Percentiles rank a stretch among this genome's conserved stretches.
Conservation (phyloP, 2,329 filamentous ascomycete species). For the Apiospora rasikravindrae region DNA sequence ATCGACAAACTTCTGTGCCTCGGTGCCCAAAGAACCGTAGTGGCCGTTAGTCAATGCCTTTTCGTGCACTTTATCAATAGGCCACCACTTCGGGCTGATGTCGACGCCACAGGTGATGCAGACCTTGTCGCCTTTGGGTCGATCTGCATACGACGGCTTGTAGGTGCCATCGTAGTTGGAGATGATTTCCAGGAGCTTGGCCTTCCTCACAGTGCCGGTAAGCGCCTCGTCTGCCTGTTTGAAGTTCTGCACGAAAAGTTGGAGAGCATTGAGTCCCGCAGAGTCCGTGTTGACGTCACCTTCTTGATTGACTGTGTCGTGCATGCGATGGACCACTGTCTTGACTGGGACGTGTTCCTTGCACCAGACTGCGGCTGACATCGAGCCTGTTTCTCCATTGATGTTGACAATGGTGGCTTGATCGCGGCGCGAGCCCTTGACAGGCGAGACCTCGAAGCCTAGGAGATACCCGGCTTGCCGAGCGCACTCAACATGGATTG, state of each 20-base stretch:
- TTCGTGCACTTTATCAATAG: slow-evolving; percentile 58
- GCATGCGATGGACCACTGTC: slow-evolving; percentile 76
- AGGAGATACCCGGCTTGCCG: slow-evolving; percentile 81
- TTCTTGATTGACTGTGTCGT: slow-evolving; percentile 71
- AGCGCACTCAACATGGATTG: slow-evolving; percentile 90
- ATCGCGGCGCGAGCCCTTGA: slow-evolving; percentile 87
- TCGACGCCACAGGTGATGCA: slow-evolving; percentile 72
- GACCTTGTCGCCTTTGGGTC: slow-evolving; percentile 50
- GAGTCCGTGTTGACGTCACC: slow-evolving; percentile 30
- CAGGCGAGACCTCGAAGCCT: slow-evolving; percentile 87
- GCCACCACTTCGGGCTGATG: slow-evolving; percentile 77
- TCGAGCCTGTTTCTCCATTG: slow-evolving; percentile 79
- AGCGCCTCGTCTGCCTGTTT: slow-evolving; percentile 92
- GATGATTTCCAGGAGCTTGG: slow-evolving; percentile 73
- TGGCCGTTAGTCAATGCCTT: slow-evolving; percentile 58
- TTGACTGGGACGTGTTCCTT: slow-evolving; percentile 82
- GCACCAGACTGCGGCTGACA: slow-evolving; percentile 89
- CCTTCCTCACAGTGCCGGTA: slow-evolving; percentile 92
- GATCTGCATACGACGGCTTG: slow-evolving; percentile 38
- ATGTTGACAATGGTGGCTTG: slow-evolving; percentile 80
- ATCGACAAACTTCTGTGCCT: slow-evolving; percentile 63
- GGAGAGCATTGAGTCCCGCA: slow-evolving; percentile 77
- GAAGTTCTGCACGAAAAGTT: slow-evolving; percentile 85
- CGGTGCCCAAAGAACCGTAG: slow-evolving; percentile 55
- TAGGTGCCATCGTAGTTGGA: slow-evolving; percentile 40